Evolutionary conservation across 371 early-diverging fungal species (phyloP), one percentile per base, ranked within the genome.

Genomic region (Syncephalastrum contaminatum): DNA sequence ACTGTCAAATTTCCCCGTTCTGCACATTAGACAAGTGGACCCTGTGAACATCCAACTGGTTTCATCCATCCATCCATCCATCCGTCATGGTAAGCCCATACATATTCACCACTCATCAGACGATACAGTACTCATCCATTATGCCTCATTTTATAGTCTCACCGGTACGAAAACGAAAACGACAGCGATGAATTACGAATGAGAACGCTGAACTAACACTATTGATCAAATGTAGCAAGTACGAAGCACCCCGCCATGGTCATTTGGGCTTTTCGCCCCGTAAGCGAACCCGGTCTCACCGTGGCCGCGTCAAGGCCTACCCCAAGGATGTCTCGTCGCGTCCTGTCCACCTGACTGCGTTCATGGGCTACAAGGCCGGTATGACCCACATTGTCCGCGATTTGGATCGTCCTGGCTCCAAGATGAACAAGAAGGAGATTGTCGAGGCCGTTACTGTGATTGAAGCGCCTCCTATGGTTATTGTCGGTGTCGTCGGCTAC

Each of bases 371-470:
- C 94, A 99, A 99, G 93, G 99, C 97, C 56, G 99, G 99, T 76
- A 99, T 99, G 99, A 97, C 99, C 76, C 99, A 99, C 87, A 90
- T 99, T 70, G 96, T 99, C 63, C 94, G 99, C 69, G 98, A 97
- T 77, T 80, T 97, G 74, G 97, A 97, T 72, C 91, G 96, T 75
- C 97, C 97, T 62, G 96, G 95, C 60, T 95, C 97, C 84, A 97
- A 98, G 90, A 91, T 93, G 88, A 92, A 98, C 93, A 98, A 96
- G 94, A 97, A 96, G 91, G 99, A 99, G 85, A 86, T 99, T 45
- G 94, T 99, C 69, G 99, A 99, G 84, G 98, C 99, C 56, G 99
- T 99, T 66, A 98, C 99, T 61, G 84, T 99, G 74, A 84, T 99
- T 68, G 99, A 99, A 82, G 90, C 98, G 51, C 99, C 99, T 59